Conservation (phyloP, 192 early-diverging fungal genomes). For the Thamnidium elegans region DNA sequence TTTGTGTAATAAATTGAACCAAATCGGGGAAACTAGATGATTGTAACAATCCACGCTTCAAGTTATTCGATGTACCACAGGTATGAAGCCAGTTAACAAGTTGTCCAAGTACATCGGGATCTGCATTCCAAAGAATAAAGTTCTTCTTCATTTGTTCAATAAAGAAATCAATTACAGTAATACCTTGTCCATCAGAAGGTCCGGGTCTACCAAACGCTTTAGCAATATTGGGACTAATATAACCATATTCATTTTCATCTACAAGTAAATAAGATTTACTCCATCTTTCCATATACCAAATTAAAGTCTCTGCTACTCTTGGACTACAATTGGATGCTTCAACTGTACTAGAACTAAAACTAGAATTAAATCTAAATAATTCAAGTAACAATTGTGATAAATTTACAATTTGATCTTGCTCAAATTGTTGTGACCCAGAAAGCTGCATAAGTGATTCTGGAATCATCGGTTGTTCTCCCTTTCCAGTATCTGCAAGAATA, state of each 20-base stretch:
- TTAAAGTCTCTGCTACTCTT: slow-evolving; percentile 61
- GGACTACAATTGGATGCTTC: slow-evolving; percentile 68
- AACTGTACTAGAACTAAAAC: slow-evolving; percentile 42
- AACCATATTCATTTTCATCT: slow-evolving; percentile 53
- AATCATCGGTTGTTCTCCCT: slow-evolving; percentile 68
- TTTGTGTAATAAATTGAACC: slow-evolving; percentile 57
- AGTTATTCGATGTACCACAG: slow-evolving; percentile 35
- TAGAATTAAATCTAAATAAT: slow-evolving; percentile 50
- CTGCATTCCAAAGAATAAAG: slow-evolving; percentile 67
- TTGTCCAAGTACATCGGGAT: slow-evolving; percentile 64
- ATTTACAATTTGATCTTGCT: slow-evolving; percentile 49
- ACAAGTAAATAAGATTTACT: slow-evolving; percentile 66
- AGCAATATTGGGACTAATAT: slow-evolving; percentile 49
- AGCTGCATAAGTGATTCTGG: slow-evolving; percentile 59
- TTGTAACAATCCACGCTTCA: slow-evolving; percentile 48
- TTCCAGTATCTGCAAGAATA: slow-evolving; percentile 63
- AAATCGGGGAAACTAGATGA: slow-evolving; percentile 57
- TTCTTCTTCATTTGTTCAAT: slow-evolving; percentile 56
- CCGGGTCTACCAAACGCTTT: slow-evolving; percentile 52
- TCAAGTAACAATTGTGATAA: slow-evolving; percentile 49
- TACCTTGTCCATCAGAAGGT: slow-evolving; percentile 54
- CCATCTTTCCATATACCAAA: slow-evolving; percentile 80
- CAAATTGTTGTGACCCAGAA: slow-evolving; percentile 42
- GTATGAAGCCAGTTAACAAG: slow-evolving; percentile 43
- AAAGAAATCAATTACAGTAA: slow-evolving; percentile 57